These are phyloP conservation scores for Penicillium sp. DNA, from an alignment of 2,329 filamentous ascomycete genomes.

Conservation along the genomic window DNA sequence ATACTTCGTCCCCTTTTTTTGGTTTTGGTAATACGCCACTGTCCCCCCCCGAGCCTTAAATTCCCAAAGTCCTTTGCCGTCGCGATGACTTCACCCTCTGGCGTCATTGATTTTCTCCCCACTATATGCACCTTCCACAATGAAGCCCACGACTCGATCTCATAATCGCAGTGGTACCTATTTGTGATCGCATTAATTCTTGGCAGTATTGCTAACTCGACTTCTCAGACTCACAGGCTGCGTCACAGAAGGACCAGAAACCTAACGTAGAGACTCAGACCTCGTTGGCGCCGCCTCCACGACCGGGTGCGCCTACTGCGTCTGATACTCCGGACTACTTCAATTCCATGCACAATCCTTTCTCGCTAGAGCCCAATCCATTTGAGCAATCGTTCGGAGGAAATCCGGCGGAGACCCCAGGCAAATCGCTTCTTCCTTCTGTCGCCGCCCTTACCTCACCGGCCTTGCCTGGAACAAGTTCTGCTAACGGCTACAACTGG, in stretches of 20 bases:
- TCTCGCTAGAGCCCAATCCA: conserved; percentile 79
- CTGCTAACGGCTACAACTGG: conserved; percentile 72
- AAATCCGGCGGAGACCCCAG: conserved; percentile 69
- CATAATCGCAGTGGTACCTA: conserved; percentile 22
- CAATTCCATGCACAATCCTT: conserved; percentile 54
- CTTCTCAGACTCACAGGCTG: conserved; percentile 30
- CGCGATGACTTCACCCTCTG: conserved; percentile 39
- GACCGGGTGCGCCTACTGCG: conserved; percentile 52
- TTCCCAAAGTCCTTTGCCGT: conserved; percentile 25
- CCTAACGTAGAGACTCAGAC: conserved; percentile 58
- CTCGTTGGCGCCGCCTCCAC: conserved; percentile 69
- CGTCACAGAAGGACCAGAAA: conserved; percentile 36
- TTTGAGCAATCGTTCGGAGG: conserved; percentile 91
- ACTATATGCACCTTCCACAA: conserved; percentile 15
- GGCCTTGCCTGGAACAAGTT: conserved; percentile 72
- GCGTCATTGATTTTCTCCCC: conserved; percentile 34
- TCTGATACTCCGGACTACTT: conserved; percentile 68
- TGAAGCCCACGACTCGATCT: conserved; percentile 20
- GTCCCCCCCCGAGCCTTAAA: conserved; percentile 27
- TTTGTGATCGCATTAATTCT: conserved; percentile 15
- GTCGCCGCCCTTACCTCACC: conserved; percentile 90
- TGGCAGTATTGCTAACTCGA: conserved; percentile 23
- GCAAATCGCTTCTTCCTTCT: conserved; percentile 76
- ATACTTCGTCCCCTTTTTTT: conserved; percentile 23
- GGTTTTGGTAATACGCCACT: conserved; percentile 34